phyloP scores from a whole-genome alignment of 179 eudicot species.

The Carnegiea gigantea region DNA sequence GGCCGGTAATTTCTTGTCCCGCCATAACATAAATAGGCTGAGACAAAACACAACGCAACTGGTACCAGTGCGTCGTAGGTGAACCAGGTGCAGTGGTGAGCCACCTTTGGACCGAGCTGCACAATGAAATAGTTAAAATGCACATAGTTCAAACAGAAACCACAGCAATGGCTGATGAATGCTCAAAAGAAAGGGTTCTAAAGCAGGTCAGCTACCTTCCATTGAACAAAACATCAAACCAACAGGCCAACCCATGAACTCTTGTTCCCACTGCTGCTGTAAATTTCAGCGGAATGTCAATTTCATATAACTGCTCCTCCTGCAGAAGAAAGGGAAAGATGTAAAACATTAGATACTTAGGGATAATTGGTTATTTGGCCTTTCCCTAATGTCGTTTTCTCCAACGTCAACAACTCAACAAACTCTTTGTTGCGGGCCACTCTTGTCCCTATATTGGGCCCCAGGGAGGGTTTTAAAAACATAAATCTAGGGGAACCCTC shows the following conservation, averaged over 20 bases:
- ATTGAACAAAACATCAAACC: conserved; percentile 95
- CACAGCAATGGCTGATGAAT: neutral
- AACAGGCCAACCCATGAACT: conserved; percentile 94
- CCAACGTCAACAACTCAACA: neutral
- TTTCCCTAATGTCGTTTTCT: neutral
- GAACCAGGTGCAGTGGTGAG: conserved; percentile 98
- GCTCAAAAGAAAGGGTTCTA: neutral
- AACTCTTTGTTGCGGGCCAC: neutral
- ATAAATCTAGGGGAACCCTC: neutral
- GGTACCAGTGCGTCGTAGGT: conserved; percentile 99
- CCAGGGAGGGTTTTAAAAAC: neutral
- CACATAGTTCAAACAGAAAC: neutral
- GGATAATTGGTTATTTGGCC: too few species aligned
- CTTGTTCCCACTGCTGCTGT: conserved; percentile 78
- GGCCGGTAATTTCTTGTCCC: conserved; percentile 95
- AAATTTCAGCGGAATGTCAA: conserved; percentile 82
- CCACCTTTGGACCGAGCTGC: conserved; percentile 96
- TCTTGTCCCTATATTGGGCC: neutral
- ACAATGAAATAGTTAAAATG: neutral
- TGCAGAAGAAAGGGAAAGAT: conserved; percentile 35
- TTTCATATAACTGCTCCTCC: conserved; percentile 94
- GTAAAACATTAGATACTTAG: neutral
- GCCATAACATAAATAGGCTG: conserved; percentile 96
- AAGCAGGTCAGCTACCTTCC: conserved; percentile 61
- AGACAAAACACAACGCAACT: conserved; percentile 78